These are phyloP conservation scores for Talaromyces stipitatus DNA, from an alignment of 495 filamentous ascomycete genomes.

Conservation along the genomic window DNA sequence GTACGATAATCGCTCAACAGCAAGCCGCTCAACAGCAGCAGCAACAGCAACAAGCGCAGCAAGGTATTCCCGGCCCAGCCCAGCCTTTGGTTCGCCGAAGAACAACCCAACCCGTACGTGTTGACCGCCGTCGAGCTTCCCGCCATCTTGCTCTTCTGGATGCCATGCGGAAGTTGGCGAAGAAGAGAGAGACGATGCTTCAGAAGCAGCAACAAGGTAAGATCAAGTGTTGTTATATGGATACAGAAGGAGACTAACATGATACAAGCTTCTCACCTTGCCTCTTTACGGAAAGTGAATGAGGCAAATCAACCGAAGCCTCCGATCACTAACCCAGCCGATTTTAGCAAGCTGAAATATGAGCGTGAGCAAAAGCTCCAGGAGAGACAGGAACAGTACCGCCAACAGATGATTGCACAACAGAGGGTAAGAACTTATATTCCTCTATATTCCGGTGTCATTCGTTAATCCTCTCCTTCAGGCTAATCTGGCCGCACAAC, in stretches of 20 bases:
- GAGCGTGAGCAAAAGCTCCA: constrained; percentile 73
- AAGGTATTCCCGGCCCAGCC: constrained; percentile 48
- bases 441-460: not conserved
- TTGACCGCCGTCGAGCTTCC: constrained; percentile 77
- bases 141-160: constrained; percentile 84
- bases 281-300: constrained; percentile 63
- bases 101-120: constrained; percentile 65
- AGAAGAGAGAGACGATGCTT: constrained; percentile 76
- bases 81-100: constrained; percentile 54
- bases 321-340: constrained; percentile 64
- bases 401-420: constrained; percentile 53
- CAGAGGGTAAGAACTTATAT: constrained; percentile 44
- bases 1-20: constrained; percentile 52
- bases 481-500: constrained; percentile 35
- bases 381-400: constrained; percentile 64
- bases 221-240: constrained; percentile 7
- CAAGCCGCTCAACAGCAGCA: constrained; percentile 50
- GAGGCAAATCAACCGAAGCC: constrained; percentile 56
- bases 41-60: constrained; percentile 45
- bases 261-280: constrained; percentile 48
- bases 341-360: constrained; percentile 80
- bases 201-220: constrained; percentile 82
- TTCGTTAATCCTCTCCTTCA: constrained; percentile 7
- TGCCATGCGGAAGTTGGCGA: constrained; percentile 88
- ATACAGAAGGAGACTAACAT: constrained; percentile 12